A percentile compares a stretch with the other conserved stretches of the same genome.
These are phyloP conservation scores for Arbutus unedo DNA, from an alignment of 148 eudicot genomes.

Conservation along the genomic window DNA sequence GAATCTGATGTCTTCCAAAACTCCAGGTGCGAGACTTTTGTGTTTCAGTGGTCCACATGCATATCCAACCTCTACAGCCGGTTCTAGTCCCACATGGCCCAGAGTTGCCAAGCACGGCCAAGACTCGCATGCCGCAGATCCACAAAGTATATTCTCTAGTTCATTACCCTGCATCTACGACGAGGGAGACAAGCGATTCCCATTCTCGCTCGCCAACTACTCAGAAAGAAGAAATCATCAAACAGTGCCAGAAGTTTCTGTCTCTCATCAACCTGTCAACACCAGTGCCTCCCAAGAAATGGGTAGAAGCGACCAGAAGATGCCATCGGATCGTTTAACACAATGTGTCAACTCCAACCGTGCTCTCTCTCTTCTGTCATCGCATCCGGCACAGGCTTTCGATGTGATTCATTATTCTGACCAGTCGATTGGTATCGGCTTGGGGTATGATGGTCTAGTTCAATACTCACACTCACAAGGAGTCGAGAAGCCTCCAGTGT, in stretches of 20 bases:
- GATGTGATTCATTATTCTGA: neutral
- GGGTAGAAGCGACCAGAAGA: slow-evolving; percentile 16
- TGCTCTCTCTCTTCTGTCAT: slow-evolving; percentile 76
- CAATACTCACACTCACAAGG: slow-evolving; percentile 11
- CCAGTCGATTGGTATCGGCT: slow-evolving; percentile 10
- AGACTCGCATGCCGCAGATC: neutral
- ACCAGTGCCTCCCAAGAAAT: slow-evolving; percentile 17
- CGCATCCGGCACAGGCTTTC: slow-evolving; percentile 17
- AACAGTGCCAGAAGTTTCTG: slow-evolving; percentile 3
- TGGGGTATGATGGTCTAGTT: slow-evolving; percentile 22
- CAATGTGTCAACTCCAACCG: slow-evolving; percentile 23
- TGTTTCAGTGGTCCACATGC: slow-evolving; percentile 21
- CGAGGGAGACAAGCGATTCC: slow-evolving; percentile 22
- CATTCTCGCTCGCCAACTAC: slow-evolving; percentile 18
- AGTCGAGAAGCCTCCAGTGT: neutral
- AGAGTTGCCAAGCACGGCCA: neutral
- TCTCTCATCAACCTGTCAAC: slow-evolving; percentile 21
- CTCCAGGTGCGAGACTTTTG: slow-evolving; percentile 32
- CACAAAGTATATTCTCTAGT: neutral
- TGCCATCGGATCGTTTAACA: slow-evolving; percentile 16
- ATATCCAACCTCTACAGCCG: slow-evolving; percentile 4
- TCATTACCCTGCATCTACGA: slow-evolving; percentile 1
- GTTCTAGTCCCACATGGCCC: slow-evolving; percentile 15
- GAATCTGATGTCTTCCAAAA: neutral
- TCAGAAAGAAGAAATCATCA: slow-evolving; percentile 16